Evolutionary conservation across 2,329 filamentous ascomycete genomes (phyloP), one percentile per base, ranked within the genome.

Genomic region (Zymoseptoria passerinii): DNA sequence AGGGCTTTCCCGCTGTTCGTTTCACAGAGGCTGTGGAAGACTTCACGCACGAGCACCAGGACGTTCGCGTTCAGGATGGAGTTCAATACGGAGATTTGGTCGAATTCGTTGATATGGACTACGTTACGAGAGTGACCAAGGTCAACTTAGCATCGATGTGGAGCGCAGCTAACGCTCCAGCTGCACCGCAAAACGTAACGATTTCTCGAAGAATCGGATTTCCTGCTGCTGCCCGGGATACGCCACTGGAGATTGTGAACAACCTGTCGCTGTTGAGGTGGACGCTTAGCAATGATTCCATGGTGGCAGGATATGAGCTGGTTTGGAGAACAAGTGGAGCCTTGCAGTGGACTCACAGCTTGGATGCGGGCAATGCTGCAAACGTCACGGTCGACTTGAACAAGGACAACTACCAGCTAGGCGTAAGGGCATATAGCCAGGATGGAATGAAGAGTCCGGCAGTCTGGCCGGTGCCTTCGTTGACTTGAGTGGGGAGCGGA

Each of bases 21-120:
- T 83, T 81, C 73, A 83, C 81, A 0, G 82, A 84, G 70, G 80
- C 81, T 0, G 76, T 79, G 56, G 82, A 84, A 70, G 74, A 83
- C 66, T 84, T 78, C 66, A 73, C 70, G 3, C 82, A 84, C 65
- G 81, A 84, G 69, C 81, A 84, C 63, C 81, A 84, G 69, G 75
- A 83, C 59, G 63, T 79, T 0, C 74, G 80, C 1, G 73, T 79
- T 10, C 72, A 76, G 52, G 75, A 79, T 53, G 80, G 78, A 1
- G 77, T 74, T 23, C 77, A 80, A 58, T 83, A 81, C 62, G 82
- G 81, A 27, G 82, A 84, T 57, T 64, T 83, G 4, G 69, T 77
- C 7, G 77, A 83, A 57, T 84, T 82, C 62, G 78, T 81, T n/a
- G 82, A 84, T 66, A 83, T 77, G 58, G 77, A 80, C 3, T 84